Evolutionary conservation across 257 asterid genomes (phyloP).

Genomic region (Gardenia jasminoides): DNA sequence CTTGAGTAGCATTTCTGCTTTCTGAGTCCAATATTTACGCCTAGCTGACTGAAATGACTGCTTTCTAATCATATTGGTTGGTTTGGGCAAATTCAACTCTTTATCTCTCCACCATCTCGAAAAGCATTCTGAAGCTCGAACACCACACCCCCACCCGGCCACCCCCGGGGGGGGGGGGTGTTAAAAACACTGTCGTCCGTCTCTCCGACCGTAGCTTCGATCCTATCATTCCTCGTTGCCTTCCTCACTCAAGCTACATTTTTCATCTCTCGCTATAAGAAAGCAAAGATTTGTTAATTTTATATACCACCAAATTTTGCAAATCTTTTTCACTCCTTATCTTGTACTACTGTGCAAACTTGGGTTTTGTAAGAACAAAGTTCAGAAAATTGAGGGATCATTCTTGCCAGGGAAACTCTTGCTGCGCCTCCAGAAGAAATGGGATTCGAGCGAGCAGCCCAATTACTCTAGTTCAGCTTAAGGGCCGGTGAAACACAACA

Average conservation of each 20-base stretch:
- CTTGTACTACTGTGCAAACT: neutral
- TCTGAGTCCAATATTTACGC: neutral
- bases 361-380: constrained; percentile 31
- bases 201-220: constrained; percentile 45
- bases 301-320: too few relatives aligned
- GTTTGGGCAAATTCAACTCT: neutral
- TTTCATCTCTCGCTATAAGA: constrained; percentile 52
- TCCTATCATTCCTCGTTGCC: constrained; percentile 38
- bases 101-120: neutral
- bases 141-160: too few relatives aligned
- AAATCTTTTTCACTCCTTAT: neutral
- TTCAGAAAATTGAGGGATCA: constrained; percentile 25
- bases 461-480: constrained; percentile 34
- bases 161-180: too few relatives aligned
- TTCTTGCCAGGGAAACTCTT: constrained; percentile 33
- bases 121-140: constrained; percentile 70
- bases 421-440: constrained; percentile 30
- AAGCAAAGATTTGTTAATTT: too few relatives aligned
- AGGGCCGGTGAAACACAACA: constrained; percentile 71
- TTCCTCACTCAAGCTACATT: constrained; percentile 45
- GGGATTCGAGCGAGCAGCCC: constrained; percentile 59
- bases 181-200: constrained; percentile 47
- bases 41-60: neutral
- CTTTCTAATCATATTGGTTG: too few relatives aligned
- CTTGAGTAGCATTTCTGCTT: too few relatives aligned